phyloP scores from a whole-genome alignment of 257 asterid genomes.

The Dorcoceras hygrometricum region DNA sequence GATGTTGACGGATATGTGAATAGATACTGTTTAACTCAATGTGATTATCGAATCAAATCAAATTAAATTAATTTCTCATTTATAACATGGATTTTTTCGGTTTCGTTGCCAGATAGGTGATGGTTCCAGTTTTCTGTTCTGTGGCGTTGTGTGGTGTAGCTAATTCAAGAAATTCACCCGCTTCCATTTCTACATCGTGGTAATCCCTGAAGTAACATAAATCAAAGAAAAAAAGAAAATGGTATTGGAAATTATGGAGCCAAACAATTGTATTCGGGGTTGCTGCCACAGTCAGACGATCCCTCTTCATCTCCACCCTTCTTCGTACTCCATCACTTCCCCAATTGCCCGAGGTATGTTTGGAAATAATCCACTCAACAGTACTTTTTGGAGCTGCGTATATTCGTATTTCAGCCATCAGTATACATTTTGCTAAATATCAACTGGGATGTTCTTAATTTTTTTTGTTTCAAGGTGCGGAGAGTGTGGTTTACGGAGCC shows the following conservation, averaged over 20 bases:
- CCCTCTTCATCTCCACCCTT: slow-evolving; percentile 79
- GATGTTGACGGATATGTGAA: too few species aligned
- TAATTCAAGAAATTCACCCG: neutral
- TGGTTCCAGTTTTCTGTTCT: neutral
- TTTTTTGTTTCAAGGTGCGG: slow-evolving; percentile 55
- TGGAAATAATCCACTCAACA: neutral
- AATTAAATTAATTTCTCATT: too few species aligned
- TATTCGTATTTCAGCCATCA: neutral
- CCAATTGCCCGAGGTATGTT: slow-evolving; percentile 76
- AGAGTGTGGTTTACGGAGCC: slow-evolving; percentile 82
- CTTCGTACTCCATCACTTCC: slow-evolving; percentile 63
- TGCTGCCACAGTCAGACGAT: slow-evolving; percentile 81
- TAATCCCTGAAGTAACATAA: slow-evolving; percentile 13
- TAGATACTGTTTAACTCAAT: too few species aligned
- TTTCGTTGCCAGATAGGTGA: neutral
- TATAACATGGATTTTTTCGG: too few species aligned
- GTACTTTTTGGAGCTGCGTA: neutral
- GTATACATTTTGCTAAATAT: neutral
- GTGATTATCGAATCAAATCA: too few species aligned
- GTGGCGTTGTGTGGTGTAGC: neutral
- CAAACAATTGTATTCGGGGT: slow-evolving; percentile 81
- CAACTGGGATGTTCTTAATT: slow-evolving; percentile 9
- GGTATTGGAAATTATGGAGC: slow-evolving; percentile 61
- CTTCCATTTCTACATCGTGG: neutral
- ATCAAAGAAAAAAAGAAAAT: slow-evolving; percentile 35